A percentile compares a stretch with the other conserved stretches of the same genome.
Conservation (phyloP, 2,329 filamentous ascomycete genomes). For the Aphanoascus verrucosus region DNA sequence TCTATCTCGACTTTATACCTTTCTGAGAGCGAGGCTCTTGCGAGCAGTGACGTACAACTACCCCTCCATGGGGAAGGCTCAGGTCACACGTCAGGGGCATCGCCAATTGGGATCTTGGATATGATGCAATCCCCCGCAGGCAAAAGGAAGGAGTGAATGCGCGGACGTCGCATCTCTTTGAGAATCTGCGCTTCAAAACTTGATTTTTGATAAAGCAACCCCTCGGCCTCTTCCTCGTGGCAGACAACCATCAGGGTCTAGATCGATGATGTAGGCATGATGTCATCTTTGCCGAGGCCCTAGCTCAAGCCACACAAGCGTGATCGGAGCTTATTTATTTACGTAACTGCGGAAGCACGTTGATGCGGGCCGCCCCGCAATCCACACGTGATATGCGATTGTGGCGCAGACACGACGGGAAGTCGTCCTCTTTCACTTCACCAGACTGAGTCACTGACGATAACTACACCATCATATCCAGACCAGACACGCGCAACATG, state of each 20-base stretch:
- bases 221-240: neutral
- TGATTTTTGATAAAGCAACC: constrained; percentile 3
- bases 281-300: neutral
- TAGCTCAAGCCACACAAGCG: neutral
- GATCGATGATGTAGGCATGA: constrained; percentile 4
- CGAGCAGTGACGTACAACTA: neutral
- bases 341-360: neutral
- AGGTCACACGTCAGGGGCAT: neutral
- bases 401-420: too few relatives aligned
- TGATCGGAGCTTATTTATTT: neutral
- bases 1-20: constrained; percentile 7
- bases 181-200: neutral
- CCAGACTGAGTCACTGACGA: neutral
- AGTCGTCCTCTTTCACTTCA: neutral
- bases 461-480: too few relatives aligned
- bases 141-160: neutral
- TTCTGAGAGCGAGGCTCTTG: neutral
- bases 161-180: too few relatives aligned
- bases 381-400: neutral
- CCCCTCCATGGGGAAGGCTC: neutral
- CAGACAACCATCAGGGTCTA: neutral
- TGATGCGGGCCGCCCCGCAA: too few relatives aligned
- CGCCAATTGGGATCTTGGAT: constrained; percentile 8
- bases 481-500: neutral
- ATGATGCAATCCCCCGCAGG: constrained; percentile 6